Evolutionary conservation across 1,139 yeast species (phyloP).

Genomic region (Saccharomyces hybrid): DNA sequence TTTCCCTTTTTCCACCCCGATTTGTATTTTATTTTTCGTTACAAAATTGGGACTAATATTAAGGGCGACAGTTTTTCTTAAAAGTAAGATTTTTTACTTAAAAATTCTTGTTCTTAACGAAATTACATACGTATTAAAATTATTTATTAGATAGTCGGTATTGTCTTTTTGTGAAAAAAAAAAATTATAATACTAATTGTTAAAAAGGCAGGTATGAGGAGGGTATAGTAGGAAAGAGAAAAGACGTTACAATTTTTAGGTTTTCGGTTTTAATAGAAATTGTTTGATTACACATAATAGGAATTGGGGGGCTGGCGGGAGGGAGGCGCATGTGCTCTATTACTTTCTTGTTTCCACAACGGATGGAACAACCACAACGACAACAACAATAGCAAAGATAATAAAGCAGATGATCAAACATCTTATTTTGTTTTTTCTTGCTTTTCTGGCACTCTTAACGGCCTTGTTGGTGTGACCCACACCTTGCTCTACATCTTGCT

Average conservation of each 20-base stretch:
- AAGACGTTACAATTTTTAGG: neutral
- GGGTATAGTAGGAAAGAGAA: neutral
- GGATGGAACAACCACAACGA: constrained; percentile 48
- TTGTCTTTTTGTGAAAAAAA: neutral
- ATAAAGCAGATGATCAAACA: constrained; percentile 61
- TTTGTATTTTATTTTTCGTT: neutral
- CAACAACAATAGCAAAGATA: constrained; percentile 57
- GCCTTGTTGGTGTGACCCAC: constrained; percentile 92
- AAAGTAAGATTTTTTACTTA: neutral
- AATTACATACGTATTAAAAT: neutral
- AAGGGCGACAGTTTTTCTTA: neutral
- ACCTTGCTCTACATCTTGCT: constrained; percentile 86
- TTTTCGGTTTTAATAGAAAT: neutral
- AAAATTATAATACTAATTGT: neutral
- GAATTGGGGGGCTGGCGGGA: neutral
- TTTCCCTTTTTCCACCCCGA: constrained; percentile 2
- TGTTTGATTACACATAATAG: neutral
- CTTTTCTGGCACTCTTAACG: constrained; percentile 76
- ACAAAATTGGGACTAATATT: neutral
- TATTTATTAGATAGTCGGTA: neutral
- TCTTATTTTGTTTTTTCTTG: constrained; percentile 88
- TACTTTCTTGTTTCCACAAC: constrained; percentile 22
- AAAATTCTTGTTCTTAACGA: neutral
- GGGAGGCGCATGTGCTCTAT: neutral
- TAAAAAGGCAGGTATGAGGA: neutral